Conservation (phyloP, 306 rosid genomes). For the Canavalia ensiformis region DNA sequence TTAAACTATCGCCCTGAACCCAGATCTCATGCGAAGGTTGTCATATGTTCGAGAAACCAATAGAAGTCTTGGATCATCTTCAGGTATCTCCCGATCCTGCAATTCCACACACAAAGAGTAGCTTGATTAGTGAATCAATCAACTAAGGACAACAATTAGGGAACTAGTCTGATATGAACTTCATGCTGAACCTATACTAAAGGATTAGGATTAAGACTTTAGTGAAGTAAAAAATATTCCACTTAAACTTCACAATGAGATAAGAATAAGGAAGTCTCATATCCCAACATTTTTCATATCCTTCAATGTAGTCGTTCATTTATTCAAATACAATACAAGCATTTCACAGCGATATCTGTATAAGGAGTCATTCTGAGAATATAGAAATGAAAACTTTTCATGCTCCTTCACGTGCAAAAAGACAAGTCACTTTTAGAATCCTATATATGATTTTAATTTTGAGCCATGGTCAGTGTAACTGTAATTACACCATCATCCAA, state of each 20-base stretch:
- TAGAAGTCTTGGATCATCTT: conserved; percentile 81
- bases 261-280: background rate
- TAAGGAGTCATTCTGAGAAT: background rate
- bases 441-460: background rate
- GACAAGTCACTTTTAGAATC: background rate
- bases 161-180: background rate
- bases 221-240: background rate
- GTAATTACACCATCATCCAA: background rate
- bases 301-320: background rate
- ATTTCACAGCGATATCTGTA: conserved; percentile 15
- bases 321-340: background rate
- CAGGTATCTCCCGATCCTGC: conserved; percentile 85
- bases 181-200: background rate
- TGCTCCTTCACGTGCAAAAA: background rate
- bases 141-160: background rate
- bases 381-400: background rate
- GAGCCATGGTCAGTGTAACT: background rate
- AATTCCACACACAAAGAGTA: conserved; percentile 20
- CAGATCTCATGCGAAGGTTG: conserved; percentile 54
- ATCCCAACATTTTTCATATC: conserved; percentile 9
- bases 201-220: too few species aligned
- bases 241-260: background rate
- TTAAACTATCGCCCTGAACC: conserved; percentile 36
- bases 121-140: background rate
- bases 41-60: conserved; percentile 58